Conservation (phyloP, 352 stramenopile genomes). For the Globisporangium cederbergense region DNA sequence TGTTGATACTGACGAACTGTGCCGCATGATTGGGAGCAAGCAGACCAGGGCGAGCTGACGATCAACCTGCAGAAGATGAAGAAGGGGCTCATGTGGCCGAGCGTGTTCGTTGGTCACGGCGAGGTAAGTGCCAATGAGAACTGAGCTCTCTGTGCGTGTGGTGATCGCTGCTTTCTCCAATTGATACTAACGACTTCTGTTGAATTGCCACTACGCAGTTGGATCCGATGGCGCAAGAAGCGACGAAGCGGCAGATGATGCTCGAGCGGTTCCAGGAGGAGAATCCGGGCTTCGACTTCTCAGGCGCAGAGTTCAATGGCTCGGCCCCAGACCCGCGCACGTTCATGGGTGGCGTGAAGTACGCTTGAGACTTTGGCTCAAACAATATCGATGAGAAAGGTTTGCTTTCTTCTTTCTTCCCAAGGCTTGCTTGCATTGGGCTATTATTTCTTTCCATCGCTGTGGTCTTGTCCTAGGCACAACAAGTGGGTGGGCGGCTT, state of each 20-base stretch:
- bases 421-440: too few species aligned
- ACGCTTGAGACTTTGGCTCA: slow-evolving; percentile 38
- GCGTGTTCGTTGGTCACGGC: slow-evolving; percentile 85
- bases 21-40: not conserved
- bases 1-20: too few species aligned
- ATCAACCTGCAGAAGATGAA: slow-evolving; percentile 96
- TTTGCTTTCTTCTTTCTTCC: too few species aligned
- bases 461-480: not conserved
- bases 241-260: slow-evolving; percentile 96
- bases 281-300: slow-evolving; percentile 99
- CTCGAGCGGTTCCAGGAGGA: slow-evolving; percentile 98
- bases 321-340: slow-evolving; percentile 92
- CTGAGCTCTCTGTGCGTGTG: too few species aligned
- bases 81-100: slow-evolving; percentile 93
- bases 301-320: slow-evolving; percentile 96
- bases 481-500: not conserved
- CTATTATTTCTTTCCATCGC: not conserved
- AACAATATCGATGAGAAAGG: too few species aligned
- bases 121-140: slow-evolving; percentile 33
- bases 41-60: slow-evolving; percentile 86
- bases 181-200: too few species aligned
- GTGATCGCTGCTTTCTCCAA: too few species aligned
- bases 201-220: too few species aligned
- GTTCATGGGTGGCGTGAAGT: slow-evolving; percentile 97
- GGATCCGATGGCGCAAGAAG: slow-evolving; percentile 89